Percentiles rank a stretch among this genome's conserved stretches.
phyloP scores from a whole-genome alignment of 306 rosid species.

The Astragalus glycyphyllos region DNA sequence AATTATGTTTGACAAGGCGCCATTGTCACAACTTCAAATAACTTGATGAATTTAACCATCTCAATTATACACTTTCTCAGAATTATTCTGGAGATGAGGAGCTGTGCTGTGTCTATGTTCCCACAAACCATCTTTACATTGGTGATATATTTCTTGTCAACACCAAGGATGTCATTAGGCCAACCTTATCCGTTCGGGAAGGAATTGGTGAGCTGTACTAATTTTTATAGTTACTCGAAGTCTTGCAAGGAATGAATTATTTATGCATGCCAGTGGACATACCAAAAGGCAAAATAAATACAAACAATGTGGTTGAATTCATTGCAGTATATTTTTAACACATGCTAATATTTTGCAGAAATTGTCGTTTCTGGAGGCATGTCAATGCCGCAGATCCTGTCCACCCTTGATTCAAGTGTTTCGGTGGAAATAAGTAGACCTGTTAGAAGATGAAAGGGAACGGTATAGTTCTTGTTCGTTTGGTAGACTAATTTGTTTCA shows the following conservation, averaged over 20 bases:
- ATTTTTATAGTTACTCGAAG: slow-evolving; percentile 21
- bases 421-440: slow-evolving; percentile 55
- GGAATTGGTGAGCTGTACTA: slow-evolving; percentile 82
- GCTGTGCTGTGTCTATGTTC: slow-evolving; percentile 94
- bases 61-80: slow-evolving; percentile 48
- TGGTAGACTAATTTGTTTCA: slow-evolving; percentile 39
- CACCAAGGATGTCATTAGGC: slow-evolving; percentile 84
- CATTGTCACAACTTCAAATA: slow-evolving; percentile 3
- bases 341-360: slow-evolving; percentile 60
- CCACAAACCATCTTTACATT: slow-evolving; percentile 94
- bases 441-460: slow-evolving; percentile 61
- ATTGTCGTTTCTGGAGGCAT: slow-evolving; percentile 97
- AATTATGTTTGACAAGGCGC: not conserved
- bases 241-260: slow-evolving; percentile 29
- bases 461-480: slow-evolving; percentile 38
- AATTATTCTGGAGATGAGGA: slow-evolving; percentile 92
- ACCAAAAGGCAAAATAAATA: slow-evolving; percentile 1
- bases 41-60: slow-evolving; percentile 28
- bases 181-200: slow-evolving; percentile 94
- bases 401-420: slow-evolving; percentile 63
- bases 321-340: slow-evolving; percentile 16
- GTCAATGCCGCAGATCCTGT: slow-evolving; percentile 96
- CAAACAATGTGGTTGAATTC: not conserved
- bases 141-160: slow-evolving; percentile 90
- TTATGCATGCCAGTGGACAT: slow-evolving; percentile 10